Evolutionary conservation across 2,329 filamentous ascomycete genomes (phyloP), one percentile per base, ranked within the genome.

Genomic region (Simplicillium sp.): DNA sequence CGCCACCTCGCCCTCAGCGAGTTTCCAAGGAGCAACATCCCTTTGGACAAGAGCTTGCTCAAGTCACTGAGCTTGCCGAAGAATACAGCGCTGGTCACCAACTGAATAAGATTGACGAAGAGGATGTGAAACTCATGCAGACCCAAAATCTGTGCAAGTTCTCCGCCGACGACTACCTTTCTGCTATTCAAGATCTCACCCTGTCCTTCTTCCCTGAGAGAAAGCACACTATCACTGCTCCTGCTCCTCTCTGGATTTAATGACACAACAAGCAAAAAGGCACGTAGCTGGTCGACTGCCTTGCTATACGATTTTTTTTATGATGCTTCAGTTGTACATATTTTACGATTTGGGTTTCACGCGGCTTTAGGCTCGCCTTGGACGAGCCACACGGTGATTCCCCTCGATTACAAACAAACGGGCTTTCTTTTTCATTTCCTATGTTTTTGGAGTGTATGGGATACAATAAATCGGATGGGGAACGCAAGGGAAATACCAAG

Each of bases 41-140:
- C 0, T 97, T 97, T 54, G 87, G 87, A 40, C 81, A 83, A 38
- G 92, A 98, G 62, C 70, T 97, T 40, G 87, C 87, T 42, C 84
- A 97, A 62, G 86, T 97, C 17, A 87, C 88, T 40, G 92, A 97
- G 62, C 75, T 96, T 13, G 90, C 84, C 0, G 92, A 97, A 64
- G 89, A 96, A 61, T 90, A 87, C 51, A 79, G 80, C 34, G 71
- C 79, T 25, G 72, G 74, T 47, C 71, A 77, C 31, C 64, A 71
- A 46, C 57, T 75, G 44, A 71, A 73, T n/a, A 68, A 79, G 36
- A 65, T 81, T 32, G 82, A 89, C 35, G 84, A 87, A 41, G 87
- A 94, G 59, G 61, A 65, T 38, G 74, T 86, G 53, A 68, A 76
- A 49, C 76, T 82, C 44, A 76, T 97, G 56, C 61, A 73, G 44